phyloP scores from a whole-genome alignment of 352 stramenopile genomes.

The Pythium brachiatum region DNA sequence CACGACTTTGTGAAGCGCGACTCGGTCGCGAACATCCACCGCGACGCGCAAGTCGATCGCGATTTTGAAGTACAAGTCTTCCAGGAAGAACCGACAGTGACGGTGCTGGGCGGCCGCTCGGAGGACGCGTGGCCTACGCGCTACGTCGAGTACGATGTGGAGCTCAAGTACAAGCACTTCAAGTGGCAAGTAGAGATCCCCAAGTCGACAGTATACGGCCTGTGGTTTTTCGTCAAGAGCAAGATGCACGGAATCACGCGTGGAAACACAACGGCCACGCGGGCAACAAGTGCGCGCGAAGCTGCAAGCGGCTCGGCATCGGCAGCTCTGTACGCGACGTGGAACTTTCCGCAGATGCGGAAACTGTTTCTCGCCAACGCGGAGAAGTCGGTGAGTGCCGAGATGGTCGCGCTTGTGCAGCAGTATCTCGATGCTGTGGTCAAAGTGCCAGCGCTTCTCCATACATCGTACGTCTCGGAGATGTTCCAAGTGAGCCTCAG shows the following conservation, averaged over 20 bases:
- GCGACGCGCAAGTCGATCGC: slow-evolving; percentile 33
- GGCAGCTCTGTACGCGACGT: slow-evolving; percentile 15
- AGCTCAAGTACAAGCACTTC: slow-evolving; percentile 78
- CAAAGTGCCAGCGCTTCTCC: slow-evolving; percentile 55
- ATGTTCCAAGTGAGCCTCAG: slow-evolving; percentile 84
- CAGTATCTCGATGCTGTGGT: slow-evolving; percentile 69
- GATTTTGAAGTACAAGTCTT: slow-evolving; percentile 79
- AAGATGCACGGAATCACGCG: slow-evolving; percentile 53
- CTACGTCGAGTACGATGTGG: slow-evolving; percentile 84
- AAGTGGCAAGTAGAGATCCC: slow-evolving; percentile 85
- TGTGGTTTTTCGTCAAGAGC: slow-evolving; percentile 88
- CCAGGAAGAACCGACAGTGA: slow-evolving; percentile 57
- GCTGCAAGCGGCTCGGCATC: slow-evolving; percentile 7
- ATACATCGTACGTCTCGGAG: slow-evolving; percentile 67
- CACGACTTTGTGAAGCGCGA: slow-evolving; percentile 47
- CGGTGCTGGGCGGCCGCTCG: slow-evolving; percentile 55
- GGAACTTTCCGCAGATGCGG: slow-evolving; percentile 68
- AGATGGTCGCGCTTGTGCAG: slow-evolving; percentile 81
- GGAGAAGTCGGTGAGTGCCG: slow-evolving; percentile 63
- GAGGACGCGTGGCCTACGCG: slow-evolving; percentile 81
- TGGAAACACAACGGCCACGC: slow-evolving; percentile 6
- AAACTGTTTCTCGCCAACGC: slow-evolving; percentile 79
- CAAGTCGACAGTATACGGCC: slow-evolving; percentile 75
- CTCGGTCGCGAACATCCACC: slow-evolving; percentile 39
- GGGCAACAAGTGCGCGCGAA: slow-evolving; percentile 13